Base-by-base conservation (phyloP, 1,284 basidiomycete genomes). In the Phylloboletellus chloephorus region DNA sequence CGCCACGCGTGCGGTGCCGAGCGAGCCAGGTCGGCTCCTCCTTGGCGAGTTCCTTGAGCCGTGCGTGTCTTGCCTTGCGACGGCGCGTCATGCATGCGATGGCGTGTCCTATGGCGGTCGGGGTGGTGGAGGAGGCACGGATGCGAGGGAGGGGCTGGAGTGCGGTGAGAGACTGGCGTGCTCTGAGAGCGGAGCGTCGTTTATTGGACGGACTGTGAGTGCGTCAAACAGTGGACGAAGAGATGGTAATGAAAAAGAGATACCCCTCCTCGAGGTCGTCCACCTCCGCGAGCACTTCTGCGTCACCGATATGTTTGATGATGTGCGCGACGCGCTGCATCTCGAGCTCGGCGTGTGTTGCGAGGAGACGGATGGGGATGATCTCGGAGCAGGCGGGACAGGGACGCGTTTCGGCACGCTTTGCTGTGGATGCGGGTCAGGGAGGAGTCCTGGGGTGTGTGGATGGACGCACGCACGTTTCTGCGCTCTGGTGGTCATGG, bases 371-470 rank as follows among this genome's bases (percentile, higher is more conserved):
- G 13, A 86, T 52, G 6, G 85, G 84, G 32, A 88, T 82, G 21
- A 60, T 58, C 54, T 88, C 84, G 15, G 72, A 64, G 58, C 85
- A 88, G 26, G 82, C 74, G 1, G 85, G 86, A 54, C 85, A 88
- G 41, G 67, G 67, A 44, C 78, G 69, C 2, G 80, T 87, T 56
- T 86, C 82, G 10, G 80, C 84, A 31, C 79, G 76, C 63, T 78
- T 85, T 4, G 71, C 81, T 83, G 42, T 17, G 65, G 64, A 44
- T 71, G 66, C 9, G 78, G 83, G 54, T 84, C 76, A 22, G 75
- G 69, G 74, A 77, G 11, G 67, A 72, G 76, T 7, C n/a, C n/a
- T 13, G 4, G 23, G 2, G 15, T 5, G 28, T 28, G 31, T 24
- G 9, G 24, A 22, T 30, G 29, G 16, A 39, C 32, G 31, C 25